Base-by-base conservation (phyloP, 441 rosid species). In the Adansonia madagascariensis region DNA sequence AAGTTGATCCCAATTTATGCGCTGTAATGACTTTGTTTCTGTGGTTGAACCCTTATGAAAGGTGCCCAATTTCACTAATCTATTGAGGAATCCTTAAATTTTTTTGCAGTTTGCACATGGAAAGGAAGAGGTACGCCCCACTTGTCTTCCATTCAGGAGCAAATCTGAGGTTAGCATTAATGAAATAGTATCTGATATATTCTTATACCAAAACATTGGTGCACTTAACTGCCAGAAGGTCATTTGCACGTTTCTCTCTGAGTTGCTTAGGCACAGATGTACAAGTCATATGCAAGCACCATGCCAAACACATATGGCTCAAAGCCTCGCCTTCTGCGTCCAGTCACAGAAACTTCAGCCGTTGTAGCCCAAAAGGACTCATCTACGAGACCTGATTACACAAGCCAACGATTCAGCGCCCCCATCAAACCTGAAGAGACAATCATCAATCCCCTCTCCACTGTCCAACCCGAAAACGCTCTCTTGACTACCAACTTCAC, bases 31-130 rank as follows among this genome's bases (percentile, higher is more conserved):
- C 61, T 56, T n/a, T 27, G 57, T 31, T 24, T 50, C 14, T 70
- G 61, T 12, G 20, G 44, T 56, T 22, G 68, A 27, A 55, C n/a
- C 49, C 44, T 39, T 27, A 1, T 8, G 3, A 12, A 66, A 20
- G 4, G 1, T 61, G 50, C 56, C 35, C 4, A 35, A 15, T 53
- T 60, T 27, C 75, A 49, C 64, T 24, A 55, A 55, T 35, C 71
- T 55, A 18, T 35, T 52, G 59, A 55, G 35, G 18, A 60, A 24
- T 10, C 59, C 63, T 60, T 35, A 6, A 22, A 35, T 3, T 46
- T 11, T 41, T 71, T 73, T 75, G 82, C 85, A 88, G 91, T 84
- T 82, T 80, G 86, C 82, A 46, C 86, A 81, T 77, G 89, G 88
- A 69, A 84, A 83, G 75, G 89, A 85, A 75, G 88, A 83, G 80